A percentile compares a stretch with the other conserved stretches of the same genome.
Conservation (phyloP, 2,329 filamentous ascomycete species). For the Lasiodiplodia theobromae region DNA sequence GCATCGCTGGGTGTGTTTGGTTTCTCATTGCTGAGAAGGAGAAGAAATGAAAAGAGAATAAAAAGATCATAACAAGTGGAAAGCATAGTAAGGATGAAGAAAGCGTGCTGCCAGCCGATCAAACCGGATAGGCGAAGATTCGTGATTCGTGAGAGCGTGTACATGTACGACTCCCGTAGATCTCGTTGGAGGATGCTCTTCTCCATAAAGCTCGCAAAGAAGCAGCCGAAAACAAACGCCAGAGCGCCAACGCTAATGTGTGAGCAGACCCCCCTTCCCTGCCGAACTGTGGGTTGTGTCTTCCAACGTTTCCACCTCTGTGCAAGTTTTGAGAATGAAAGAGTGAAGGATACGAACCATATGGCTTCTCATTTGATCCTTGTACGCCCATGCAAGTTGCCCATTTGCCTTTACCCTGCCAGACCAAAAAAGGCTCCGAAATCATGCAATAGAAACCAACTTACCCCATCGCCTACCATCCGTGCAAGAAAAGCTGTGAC, state of each 20-base stretch:
- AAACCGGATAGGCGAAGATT: not conserved
- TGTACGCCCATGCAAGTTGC: not conserved
- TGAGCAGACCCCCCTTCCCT: not conserved
- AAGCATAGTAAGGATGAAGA: not conserved
- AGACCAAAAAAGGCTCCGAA: not conserved
- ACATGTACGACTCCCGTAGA: conserved; percentile 2
- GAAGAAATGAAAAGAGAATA: conserved; percentile 8
- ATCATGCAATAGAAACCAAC: conserved; percentile 15
- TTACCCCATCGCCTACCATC: conserved; percentile 31
- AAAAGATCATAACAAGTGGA: not conserved
- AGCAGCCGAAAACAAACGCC: conserved; percentile 15
- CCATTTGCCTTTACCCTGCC: conserved; percentile 7
- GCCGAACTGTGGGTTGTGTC: not conserved
- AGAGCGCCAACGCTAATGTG: conserved; percentile 27
- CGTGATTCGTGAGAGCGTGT: not conserved
- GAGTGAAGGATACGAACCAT: conserved; percentile 15
- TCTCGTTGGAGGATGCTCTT: not conserved
- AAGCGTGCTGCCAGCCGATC: conserved; percentile 4
- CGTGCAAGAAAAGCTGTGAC: conserved; percentile 57
- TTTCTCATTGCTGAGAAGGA: not conserved
- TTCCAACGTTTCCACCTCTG: not conserved
- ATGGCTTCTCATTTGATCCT: conserved; percentile 1
- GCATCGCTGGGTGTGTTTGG: conserved; percentile 50
- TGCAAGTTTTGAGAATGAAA: not conserved
- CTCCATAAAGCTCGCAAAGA: conserved; percentile 5